Evolutionary conservation across 805 yeast genomes (phyloP), one percentile per base, ranked within the genome.

Genomic region (Metschnikowia noctiluminum): DNA sequence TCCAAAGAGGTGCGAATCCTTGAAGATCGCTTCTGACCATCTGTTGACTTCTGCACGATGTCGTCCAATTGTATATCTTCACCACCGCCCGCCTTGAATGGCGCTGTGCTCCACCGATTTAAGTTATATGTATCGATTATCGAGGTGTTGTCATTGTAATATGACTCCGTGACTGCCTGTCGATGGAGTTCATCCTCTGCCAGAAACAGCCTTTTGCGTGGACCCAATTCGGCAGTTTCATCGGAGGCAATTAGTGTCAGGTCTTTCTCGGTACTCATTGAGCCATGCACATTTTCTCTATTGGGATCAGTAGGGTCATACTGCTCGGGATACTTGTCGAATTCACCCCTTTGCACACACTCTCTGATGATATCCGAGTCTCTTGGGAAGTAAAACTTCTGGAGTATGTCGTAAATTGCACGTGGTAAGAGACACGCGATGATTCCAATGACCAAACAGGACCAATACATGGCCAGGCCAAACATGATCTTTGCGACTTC

Each of bases 271-370:
- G 42, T 36, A 32, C 30, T 35, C 14, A 5, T 7, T 11, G 34
- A 15, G 34, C 40, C 48, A n/a, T 43, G 53, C 7, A 48, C 45
- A 27, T 38, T 76, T 13, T 71, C 74, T 56, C 87, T 75, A 51
- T 82, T 68, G 30, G 91, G 89, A 65, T 86, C 91, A 2, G 95
- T 86, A 39, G 95, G 95, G 63, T 87, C 95, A 62, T 84, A 87
- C 46, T 79, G 76, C 10, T 63, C 68, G 10, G 90, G 90, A 61
- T 82, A 86, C 35, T 76, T 80, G 50, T 73, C 81, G 58, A 78
- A 87, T 56, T 84, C 86, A 41, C 94, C 94, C 46, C 76, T 71
- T 27, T 66, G 65, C 56, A 81, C 83, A 66, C 87, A 78, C 65
- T 87, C 94, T 59, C 94, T 70, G 46, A 87, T 76, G 53, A 87